phyloP scores from a whole-genome alignment of 345 rosid species.

The Eucalyptus sideroxylon region DNA sequence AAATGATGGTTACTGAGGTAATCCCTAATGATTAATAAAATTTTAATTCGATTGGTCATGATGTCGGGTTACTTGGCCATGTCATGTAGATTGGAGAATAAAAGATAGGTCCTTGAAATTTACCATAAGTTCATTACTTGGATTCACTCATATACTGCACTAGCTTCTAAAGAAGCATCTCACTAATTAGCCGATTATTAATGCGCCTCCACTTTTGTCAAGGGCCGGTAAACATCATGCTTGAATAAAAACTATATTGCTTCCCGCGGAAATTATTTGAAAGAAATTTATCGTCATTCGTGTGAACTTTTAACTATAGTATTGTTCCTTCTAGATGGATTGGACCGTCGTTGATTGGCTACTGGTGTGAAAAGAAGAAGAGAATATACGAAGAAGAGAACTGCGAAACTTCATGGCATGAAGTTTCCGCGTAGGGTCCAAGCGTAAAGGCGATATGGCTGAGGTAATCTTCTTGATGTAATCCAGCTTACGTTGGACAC shows the following conservation, averaged over 20 bases:
- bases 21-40: rapidly evolving
- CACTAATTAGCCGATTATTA: not conserved
- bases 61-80: no score
- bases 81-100: not conserved
- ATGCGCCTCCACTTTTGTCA: not conserved
- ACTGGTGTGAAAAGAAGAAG: not conserved
- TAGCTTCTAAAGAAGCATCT: not conserved
- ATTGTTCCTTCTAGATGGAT: not conserved
- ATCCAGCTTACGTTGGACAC: not conserved
- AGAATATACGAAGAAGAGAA: no score
- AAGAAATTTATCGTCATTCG: not conserved
- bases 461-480: not conserved
- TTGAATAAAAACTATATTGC: not conserved
- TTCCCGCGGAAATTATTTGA: not conserved
- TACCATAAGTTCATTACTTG: not conserved
- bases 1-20: rapidly evolving
- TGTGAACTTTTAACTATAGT: not conserved
- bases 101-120: not conserved
- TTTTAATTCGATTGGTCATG: rapidly evolving
- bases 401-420: not conserved
- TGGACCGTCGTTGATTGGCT: not conserved
- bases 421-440: not conserved
- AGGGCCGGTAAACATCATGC: no score
- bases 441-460: not conserved
- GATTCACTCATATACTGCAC: not conserved